phyloP scores from a whole-genome alignment of 177 flowering plant genomes.

The Vitis hybrid region DNA sequence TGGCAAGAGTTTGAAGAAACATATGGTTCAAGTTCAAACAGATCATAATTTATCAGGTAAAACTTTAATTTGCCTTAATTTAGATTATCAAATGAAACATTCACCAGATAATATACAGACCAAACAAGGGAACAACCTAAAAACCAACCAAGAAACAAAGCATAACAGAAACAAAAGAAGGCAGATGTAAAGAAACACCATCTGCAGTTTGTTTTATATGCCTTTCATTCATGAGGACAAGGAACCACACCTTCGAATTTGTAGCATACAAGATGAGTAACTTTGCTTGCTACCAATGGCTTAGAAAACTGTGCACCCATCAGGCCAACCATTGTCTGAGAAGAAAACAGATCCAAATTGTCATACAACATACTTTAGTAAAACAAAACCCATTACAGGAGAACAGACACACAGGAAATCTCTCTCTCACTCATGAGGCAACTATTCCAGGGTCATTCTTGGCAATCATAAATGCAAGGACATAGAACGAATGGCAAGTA shows the following conservation, averaged over 20 bases:
- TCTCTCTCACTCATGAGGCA: not conserved
- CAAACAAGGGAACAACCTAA: no score
- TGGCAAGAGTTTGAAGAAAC: no score
- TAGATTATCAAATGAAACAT: no score
- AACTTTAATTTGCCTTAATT: no score
- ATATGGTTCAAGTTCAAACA: no score
- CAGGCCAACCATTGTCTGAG: conserved; percentile 79
- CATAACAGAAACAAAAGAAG: not conserved
- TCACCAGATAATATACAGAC: no score
- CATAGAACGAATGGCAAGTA: not conserved
- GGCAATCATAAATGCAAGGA: not conserved
- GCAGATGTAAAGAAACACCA: not conserved
- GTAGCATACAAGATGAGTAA: conserved; percentile 96
- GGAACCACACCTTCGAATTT: conserved; percentile 77
- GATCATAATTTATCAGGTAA: no score
- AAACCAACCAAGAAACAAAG: no score
- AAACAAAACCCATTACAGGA: no score
- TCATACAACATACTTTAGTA: not conserved
- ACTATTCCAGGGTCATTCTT: not conserved
- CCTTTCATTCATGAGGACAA: not conserved
- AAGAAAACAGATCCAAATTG: conserved; percentile 13
- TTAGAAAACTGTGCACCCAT: conserved; percentile 92
- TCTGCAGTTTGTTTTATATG: no score
- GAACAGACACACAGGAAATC: not conserved
- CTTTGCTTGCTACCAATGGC: conserved; percentile 81